Evolutionary conservation across 1,284 basidiomycete species (phyloP).

Genomic region (Apiotrichum gamsii): DNA sequence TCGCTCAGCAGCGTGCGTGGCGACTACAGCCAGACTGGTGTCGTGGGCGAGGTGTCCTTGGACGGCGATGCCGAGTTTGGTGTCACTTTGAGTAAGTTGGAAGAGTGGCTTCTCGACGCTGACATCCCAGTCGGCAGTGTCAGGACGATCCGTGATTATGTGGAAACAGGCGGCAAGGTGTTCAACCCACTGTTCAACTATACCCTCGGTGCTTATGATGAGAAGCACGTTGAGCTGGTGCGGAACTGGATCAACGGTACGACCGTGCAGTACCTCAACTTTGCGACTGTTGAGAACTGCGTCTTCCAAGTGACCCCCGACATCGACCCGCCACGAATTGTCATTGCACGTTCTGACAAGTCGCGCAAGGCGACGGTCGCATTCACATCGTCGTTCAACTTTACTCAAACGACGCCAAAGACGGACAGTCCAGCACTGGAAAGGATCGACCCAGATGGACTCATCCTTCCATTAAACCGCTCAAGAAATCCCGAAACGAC

Average conservation of each 20-base stretch:
- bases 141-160: constrained; percentile 48
- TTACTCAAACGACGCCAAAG: constrained; percentile 30
- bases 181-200: constrained; percentile 50
- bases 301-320: constrained; percentile 13
- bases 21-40: constrained; percentile 44
- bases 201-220: constrained; percentile 44
- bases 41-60: constrained; percentile 44
- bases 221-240: constrained; percentile 42
- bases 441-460: constrained; percentile 38
- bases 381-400: constrained; percentile 48
- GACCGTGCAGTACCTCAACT: constrained; percentile 41
- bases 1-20: constrained; percentile 13
- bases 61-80: constrained; percentile 46
- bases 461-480: constrained; percentile 46
- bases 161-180: constrained; percentile 35
- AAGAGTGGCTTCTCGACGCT: background rate
- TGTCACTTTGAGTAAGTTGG: constrained; percentile 41
- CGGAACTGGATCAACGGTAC: constrained; percentile 50
- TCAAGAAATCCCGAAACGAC: no score
- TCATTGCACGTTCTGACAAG: constrained; percentile 34
- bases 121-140: constrained; percentile 44
- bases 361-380: constrained; percentile 31
- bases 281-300: constrained; percentile 32
- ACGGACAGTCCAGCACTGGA: constrained; percentile 24
- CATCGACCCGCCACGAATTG: constrained; percentile 29